Evolutionary conservation across 1,284 basidiomycete species (phyloP).

Genomic region (Tilletia indica): DNA sequence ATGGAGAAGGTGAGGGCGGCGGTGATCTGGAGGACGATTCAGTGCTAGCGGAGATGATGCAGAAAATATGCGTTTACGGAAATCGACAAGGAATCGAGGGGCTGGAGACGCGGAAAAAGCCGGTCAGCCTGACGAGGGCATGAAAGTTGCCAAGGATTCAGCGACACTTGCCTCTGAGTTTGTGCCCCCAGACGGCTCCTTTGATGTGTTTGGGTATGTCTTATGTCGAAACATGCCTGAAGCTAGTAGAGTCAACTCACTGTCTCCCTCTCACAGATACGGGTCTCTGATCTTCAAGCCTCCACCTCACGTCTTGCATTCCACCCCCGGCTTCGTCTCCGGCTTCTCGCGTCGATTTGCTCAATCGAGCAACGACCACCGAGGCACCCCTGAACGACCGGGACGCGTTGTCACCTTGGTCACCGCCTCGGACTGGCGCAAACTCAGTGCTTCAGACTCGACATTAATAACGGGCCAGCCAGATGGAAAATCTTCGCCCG

Average conservation of each 20-base stretch:
- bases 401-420: conserved; percentile 84
- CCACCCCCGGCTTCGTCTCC: conserved; percentile 72
- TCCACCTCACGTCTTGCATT: conserved; percentile 50
- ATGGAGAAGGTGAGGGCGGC: neutral
- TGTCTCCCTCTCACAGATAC: conserved; percentile 45
- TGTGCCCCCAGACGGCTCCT: conserved; percentile 5
- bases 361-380: conserved; percentile 79
- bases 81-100: conserved; percentile 18
- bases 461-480: conserved; percentile 59
- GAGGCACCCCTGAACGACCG: conserved; percentile 49
- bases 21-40: conserved; percentile 18
- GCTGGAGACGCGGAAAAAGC: conserved; percentile 11
- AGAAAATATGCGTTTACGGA: conserved; percentile 23
- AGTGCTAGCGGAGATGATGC: conserved; percentile 24
- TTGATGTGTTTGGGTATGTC: conserved; percentile 13
- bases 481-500: conserved; percentile 57
- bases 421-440: conserved; percentile 78
- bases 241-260: conserved; percentile 34
- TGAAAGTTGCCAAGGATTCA: conserved; percentile 23
- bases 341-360: conserved; percentile 82
- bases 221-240: too few relatives aligned
- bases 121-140: neutral
- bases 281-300: conserved; percentile 55
- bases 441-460: conserved; percentile 23
- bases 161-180: conserved; percentile 14